Conservation (phyloP, 805 yeast genomes). For the Zygosaccharomyces bailii region DNA sequence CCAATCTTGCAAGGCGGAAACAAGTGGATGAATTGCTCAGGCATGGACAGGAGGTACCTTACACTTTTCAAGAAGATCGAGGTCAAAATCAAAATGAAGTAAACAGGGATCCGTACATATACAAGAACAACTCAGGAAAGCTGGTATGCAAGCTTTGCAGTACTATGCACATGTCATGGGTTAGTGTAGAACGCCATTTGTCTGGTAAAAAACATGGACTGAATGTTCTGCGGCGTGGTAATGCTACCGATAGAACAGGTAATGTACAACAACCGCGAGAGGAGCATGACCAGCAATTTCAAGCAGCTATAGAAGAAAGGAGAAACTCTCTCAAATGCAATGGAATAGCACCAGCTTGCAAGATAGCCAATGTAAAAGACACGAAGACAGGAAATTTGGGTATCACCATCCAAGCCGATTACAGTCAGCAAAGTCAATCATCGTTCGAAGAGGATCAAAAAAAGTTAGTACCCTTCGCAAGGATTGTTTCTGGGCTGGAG, state of each 20-base stretch:
- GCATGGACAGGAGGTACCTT: constrained; percentile 37
- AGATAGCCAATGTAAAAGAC: constrained; percentile 65
- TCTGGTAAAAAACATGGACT: constrained; percentile 80
- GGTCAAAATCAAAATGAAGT: constrained; percentile 7
- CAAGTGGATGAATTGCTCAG: constrained; percentile 61
- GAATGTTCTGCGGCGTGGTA: constrained; percentile 63
- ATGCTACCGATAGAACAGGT: constrained; percentile 27
- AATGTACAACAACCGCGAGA: constrained; percentile 22
- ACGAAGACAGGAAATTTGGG: constrained; percentile 59
- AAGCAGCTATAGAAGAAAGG: constrained; percentile 20
- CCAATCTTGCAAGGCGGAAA: constrained; percentile 63
- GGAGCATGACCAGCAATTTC: constrained; percentile 25
- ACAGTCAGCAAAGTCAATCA: constrained; percentile 25
- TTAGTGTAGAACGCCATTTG: constrained; percentile 78
- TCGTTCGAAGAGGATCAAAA: constrained; percentile 2
- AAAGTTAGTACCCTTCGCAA: constrained; percentile 49
- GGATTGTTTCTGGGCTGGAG: constrained; percentile 79
- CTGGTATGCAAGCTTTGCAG: constrained; percentile 81
- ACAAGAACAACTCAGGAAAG: constrained; percentile 77
- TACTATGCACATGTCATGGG: constrained; percentile 76
- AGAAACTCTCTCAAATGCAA: constrained; percentile 15
- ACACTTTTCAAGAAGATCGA: constrained; percentile 42
- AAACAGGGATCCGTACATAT: constrained; percentile 63
- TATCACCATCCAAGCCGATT: constrained; percentile 56
- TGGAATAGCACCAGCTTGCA: constrained; percentile 54